Evolutionary conservation across 345 rosid genomes (phyloP).

Genomic region (Salix exigua): DNA sequence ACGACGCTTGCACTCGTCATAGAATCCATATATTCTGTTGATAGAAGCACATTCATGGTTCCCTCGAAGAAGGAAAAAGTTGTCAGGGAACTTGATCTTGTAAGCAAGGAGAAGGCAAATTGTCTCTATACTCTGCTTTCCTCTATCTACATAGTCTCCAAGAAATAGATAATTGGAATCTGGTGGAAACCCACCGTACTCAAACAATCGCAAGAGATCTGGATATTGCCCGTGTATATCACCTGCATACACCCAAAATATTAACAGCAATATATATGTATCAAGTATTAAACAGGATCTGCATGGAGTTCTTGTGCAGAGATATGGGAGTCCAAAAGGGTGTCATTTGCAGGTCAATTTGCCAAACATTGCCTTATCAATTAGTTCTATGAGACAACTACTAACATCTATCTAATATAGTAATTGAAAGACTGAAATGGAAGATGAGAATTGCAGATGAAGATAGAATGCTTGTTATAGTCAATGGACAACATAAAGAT

Average conservation of each 20-base stretch:
- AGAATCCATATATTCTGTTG: slow-evolving; percentile 24
- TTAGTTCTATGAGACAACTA: neutral
- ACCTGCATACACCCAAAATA: slow-evolving; percentile 9
- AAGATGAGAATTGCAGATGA: neutral
- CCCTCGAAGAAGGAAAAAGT: slow-evolving; percentile 22
- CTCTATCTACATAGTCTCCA: slow-evolving; percentile 26
- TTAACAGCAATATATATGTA: neutral
- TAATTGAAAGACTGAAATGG: neutral
- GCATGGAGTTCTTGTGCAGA: neutral
- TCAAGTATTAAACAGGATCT: neutral
- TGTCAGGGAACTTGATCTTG: slow-evolving; percentile 25
- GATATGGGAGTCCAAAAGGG: neutral
- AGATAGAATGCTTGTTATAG: neutral
- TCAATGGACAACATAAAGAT: too few species aligned
- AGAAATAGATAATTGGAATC: slow-evolving; percentile 20
- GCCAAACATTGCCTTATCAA: neutral
- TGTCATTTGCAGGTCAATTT: neutral
- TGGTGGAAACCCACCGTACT: slow-evolving; percentile 23
- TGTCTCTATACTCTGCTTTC: slow-evolving; percentile 20
- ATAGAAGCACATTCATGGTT: slow-evolving; percentile 28
- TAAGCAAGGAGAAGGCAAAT: slow-evolving; percentile 26
- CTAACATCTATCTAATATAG: neutral
- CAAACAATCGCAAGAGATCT: slow-evolving; percentile 20
- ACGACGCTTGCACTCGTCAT: slow-evolving; percentile 24
- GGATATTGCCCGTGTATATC: slow-evolving; percentile 27